Base-by-base conservation (phyloP, 352 stramenopile species). In the Phytopythium boreale region DNA sequence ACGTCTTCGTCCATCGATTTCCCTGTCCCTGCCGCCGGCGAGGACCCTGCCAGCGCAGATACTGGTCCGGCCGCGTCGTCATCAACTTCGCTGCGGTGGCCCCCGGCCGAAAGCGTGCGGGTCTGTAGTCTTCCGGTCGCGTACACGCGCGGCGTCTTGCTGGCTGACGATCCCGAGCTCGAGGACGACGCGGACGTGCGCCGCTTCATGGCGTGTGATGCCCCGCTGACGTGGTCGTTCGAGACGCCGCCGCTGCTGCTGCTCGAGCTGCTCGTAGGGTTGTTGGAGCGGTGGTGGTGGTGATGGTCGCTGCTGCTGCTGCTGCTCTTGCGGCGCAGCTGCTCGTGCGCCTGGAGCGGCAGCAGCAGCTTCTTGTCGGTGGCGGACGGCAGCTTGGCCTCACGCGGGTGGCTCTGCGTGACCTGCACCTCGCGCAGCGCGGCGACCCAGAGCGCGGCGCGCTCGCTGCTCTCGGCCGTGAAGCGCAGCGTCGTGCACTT, bases 371-470 rank as follows among this genome's bases (percentile, higher is more conserved):
- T 53, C n/a, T 69, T 71, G n/a, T 80, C 63, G 11, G 66, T 44
- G 1, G 57, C 66, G 15, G 69, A 64, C 1, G 47, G 50, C 39
- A 67, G 2, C 41, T 67, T 74, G 5, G 52, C 55, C 19, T 64
- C 27, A 19, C 29, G 52, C 15, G 46, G 58, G 26, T 67, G 24
- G 27, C 57, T 60, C 63, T 80, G 72, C 7, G 67, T 77, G 17
- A 86, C 51, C 71, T 92, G 83, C 31, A 92, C 71, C 39, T 72
- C 73, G n/a, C 83, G 76, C 44, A 92, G 67, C 36, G 77, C 80
- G 36, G 76, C 65, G 34, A 90, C 65, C 83, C 83, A 92, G 17
- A 71, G 62, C 44, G 75, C 70, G 58, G 71, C 79, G 27, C 72
- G 71, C 29, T 81, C 72, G 5, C 55, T n/a, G 39, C 61, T 86